phyloP scores from a whole-genome alignment of 345 rosid genomes.

The Diplotaxis tenuifolia region DNA sequence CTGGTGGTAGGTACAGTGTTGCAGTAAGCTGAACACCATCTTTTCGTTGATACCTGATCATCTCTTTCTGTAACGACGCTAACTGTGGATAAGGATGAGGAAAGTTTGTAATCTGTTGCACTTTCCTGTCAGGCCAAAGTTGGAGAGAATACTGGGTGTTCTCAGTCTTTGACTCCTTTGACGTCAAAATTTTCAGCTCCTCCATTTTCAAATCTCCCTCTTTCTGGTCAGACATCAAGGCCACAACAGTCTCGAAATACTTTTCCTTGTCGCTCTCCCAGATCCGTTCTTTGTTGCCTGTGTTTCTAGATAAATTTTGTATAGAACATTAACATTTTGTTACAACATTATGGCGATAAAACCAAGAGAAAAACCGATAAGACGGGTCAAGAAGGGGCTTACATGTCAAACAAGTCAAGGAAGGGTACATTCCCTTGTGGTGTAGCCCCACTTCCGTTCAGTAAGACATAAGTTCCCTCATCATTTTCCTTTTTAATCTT shows the following conservation, averaged over 20 bases:
- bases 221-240: conserved; percentile 85
- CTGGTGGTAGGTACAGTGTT: conserved; percentile 88
- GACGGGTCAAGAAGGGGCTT: conserved; percentile 42
- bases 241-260: conserved; percentile 82
- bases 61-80: conserved; percentile 90
- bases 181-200: conserved; percentile 76
- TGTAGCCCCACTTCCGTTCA: conserved; percentile 95
- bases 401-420: conserved; percentile 97
- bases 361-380: not conserved
- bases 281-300: conserved; percentile 91
- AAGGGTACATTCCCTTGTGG: conserved; percentile 96
- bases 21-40: conserved; percentile 98
- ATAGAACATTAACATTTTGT: not conserved
- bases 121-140: conserved; percentile 83
- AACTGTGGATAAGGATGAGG: conserved; percentile 97
- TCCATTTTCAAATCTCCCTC: conserved; percentile 68
- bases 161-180: conserved; percentile 94
- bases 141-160: conserved; percentile 85
- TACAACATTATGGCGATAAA: conserved; percentile 14
- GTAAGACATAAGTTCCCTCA: conserved; percentile 61
- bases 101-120: conserved; percentile 74
- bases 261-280: conserved; percentile 97
- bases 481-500: conserved; percentile 71
- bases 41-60: conserved; percentile 93
- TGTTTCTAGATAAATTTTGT: conserved; percentile 61